Base-by-base conservation (phyloP, 495 filamentous ascomycete species). In the Entonaema liquescens region DNA sequence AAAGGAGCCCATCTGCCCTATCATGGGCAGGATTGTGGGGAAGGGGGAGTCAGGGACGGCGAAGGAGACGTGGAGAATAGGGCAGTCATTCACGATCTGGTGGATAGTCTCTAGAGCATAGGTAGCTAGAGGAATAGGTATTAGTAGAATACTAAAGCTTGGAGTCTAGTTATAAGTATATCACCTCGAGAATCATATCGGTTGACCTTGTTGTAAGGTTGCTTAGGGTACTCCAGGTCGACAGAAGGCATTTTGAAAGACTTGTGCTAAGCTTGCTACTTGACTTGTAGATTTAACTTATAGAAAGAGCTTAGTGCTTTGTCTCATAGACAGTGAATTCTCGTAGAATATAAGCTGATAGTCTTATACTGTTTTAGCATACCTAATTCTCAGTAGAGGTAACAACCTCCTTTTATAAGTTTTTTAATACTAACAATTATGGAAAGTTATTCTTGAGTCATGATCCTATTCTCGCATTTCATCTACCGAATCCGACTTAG, bases 11-110 rank as follows among this genome's bases (percentile, higher is more conserved):
- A 95, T 93, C 69, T 88, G 87, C 47, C 93, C 94, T 67, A 97
- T 92, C 93, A 97, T 95, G 38, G 94, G 94, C 0, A 98, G 83
- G 50, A 76, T 68, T 8, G 62, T 64, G 4, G 93, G 93, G 70
- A 94, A 93, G 12, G 90, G 89, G 62, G 90, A 88, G 47, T 84
- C 78, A 0, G 85, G 82, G 6, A 82, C 81, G 21, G 85, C 81
- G 87, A 97, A 97, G 60, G 93, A 93, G 65, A 98, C 89, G 81
- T 97, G 91, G 6, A 97, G 83, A 11, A 97, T 87, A 15, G 89
- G 89, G 17, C 87, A 87, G 9, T 83, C 82, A 79, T 97, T 95
- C 79, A 98, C 83, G 71, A 98, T 93, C 58, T 76, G 76, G 76
- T 98, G 92, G 76, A 97, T 93, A 5, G 90, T 87, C 19, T 85